A percentile compares a stretch with the other conserved stretches of the same genome.
Conservation (phyloP, 1,284 basidiomycete genomes). For the Pisolithus thermaeus region DNA sequence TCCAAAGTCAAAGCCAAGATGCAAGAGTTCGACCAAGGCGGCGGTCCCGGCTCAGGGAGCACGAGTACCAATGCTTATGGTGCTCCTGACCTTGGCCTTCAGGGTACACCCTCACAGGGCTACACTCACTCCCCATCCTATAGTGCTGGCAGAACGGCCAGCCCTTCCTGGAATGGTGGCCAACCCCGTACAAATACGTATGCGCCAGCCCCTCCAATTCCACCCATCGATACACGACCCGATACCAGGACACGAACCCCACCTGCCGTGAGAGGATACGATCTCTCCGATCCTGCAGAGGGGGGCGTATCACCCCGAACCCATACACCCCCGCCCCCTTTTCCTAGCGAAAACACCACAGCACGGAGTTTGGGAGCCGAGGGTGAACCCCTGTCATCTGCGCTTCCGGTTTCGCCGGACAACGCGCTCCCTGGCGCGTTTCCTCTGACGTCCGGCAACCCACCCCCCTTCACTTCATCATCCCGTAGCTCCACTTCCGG, state of each 20-base stretch:
- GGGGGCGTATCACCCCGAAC: slow-evolving; percentile 14
- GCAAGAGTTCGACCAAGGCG: slow-evolving; percentile 61
- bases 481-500: not conserved
- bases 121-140: not conserved
- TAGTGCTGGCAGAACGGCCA: not conserved
- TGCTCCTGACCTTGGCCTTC: slow-evolving; percentile 1
- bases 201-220: slow-evolving; percentile 12
- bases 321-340: not conserved
- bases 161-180: slow-evolving; percentile 6
- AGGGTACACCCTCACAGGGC: not conserved
- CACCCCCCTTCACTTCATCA: not conserved
- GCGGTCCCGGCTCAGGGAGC: slow-evolving; percentile 17
- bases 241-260: slow-evolving; percentile 32
- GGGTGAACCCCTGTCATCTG: not conserved
- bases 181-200: slow-evolving; percentile 6
- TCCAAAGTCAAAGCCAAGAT: slow-evolving; percentile 76
- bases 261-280: slow-evolving; percentile 24
- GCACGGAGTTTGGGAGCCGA: not conserved
- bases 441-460: not conserved
- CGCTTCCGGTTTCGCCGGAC: not conserved
- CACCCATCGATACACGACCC: slow-evolving; percentile 12
- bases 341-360: not conserved
- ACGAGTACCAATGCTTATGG: not conserved
- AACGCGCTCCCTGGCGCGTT: not conserved
- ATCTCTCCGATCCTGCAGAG: slow-evolving; percentile 19